These are phyloP conservation scores for Detonula confervacea DNA, from an alignment of 352 stramenopile species.

Conservation along the genomic window DNA sequence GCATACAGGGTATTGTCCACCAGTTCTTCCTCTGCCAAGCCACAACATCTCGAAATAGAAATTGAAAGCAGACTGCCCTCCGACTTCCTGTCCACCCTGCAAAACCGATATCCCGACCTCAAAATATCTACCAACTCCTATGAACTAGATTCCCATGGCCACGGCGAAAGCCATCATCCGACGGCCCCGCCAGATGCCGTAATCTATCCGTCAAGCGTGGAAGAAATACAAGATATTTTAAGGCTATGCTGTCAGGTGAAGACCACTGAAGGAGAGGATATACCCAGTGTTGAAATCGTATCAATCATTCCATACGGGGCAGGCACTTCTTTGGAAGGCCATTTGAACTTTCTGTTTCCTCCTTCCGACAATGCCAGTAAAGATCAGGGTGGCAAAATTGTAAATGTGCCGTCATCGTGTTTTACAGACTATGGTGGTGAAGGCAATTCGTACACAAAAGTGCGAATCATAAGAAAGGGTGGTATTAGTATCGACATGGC, in stretches of 20 bases:
- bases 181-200: conserved; percentile 88
- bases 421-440: conserved; percentile 18
- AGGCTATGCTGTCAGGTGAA: conserved; percentile 86
- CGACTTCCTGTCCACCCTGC: conserved; percentile 31
- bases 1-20: not conserved
- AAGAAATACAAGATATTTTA: conserved; percentile 91
- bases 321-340: conserved; percentile 93
- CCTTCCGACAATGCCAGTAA: not conserved
- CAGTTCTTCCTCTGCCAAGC: not conserved
- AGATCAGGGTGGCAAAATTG: conserved; percentile 17
- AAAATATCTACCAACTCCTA: conserved; percentile 69
- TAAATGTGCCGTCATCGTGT: conserved; percentile 31
- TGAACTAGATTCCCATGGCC: conserved; percentile 88
- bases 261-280: conserved; percentile 5
- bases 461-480: conserved; percentile 68
- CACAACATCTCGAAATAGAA: not conserved
- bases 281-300: conserved; percentile 65
- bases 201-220: conserved; percentile 87
- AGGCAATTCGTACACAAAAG: conserved; percentile 9
- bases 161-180: conserved; percentile 91
- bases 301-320: conserved; percentile 95
- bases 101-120: conserved; percentile 17
- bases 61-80: conserved; percentile 19
- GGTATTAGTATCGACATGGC: conserved; percentile 92
- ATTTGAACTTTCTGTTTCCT: conserved; percentile 89